Base-by-base conservation (phyloP, 257 asterid species). In the Mitragyna speciosa region DNA sequence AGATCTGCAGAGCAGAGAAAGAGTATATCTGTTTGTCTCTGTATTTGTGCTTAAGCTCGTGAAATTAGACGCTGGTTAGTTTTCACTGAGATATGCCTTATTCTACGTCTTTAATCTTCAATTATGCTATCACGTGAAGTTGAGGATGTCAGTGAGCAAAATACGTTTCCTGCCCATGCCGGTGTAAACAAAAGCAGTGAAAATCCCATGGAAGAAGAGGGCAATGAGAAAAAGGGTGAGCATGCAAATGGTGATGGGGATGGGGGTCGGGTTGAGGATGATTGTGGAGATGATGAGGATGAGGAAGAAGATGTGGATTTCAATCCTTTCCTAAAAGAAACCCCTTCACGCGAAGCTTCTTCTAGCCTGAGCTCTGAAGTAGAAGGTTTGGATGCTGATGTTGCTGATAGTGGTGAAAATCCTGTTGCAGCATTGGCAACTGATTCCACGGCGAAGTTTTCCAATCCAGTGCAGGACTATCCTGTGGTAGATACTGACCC, bases 301-400 rank as follows among this genome's bases (percentile, higher is more conserved):
- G 98, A 95, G 86, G 99, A 95, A 49, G 98, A 91, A 85, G 99
- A 95, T 90, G 88, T 86, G 36, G 98, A 93, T 84, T 95, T 93
- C 83, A 91, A 90, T 86, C 98, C 99, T 59, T 89, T 90, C 72
- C 85, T 91, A 9, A 90, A 84, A 83, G 97, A 90, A 81, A 79
- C 88, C 43, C 87, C 84, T 85, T 90, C 93, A 51, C 80, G 70
- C 49, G 99, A 93, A 82, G 98, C 94, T 82, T 91, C 97, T 81
- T 95, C 99, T 51, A 91, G 97, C 87, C 78, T 93, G 87, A 95
- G 97, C 84, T 95, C 99, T 52, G 97, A 93, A 84, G 86, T 88
- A 67, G 98, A 93, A 79, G 96, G 91, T 86, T 78, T 93, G 91
- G 97, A 92, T 72, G 80, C 84, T 61, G 92, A 92, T 82, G 85